phyloP scores from a whole-genome alignment of 495 filamentous ascomycete species.

The Cladorrhinum samala region DNA sequence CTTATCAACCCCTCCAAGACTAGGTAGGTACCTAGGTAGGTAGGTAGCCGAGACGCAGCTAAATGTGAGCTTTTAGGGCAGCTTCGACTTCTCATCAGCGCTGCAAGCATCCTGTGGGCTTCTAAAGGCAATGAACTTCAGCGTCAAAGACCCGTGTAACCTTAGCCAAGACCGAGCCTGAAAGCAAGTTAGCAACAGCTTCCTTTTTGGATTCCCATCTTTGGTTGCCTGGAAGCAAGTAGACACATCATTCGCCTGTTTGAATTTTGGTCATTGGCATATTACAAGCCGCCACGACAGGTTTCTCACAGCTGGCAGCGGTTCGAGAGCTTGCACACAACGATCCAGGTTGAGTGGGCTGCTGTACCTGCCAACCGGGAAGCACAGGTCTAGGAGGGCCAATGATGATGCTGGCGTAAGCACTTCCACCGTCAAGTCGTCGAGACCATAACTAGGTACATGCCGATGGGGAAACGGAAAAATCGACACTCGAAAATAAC shows the following conservation, averaged over 20 bases:
- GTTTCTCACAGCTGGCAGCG: not conserved
- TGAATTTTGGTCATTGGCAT: too few species aligned
- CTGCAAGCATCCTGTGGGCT: too few species aligned
- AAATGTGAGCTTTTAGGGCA: too few species aligned
- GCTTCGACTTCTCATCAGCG: too few species aligned
- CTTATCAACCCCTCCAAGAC: too few species aligned
- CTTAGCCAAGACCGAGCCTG: not conserved
- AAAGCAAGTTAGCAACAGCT: not conserved
- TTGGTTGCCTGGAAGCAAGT: not conserved
- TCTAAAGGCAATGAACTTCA: too few species aligned
- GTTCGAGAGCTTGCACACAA: too few species aligned
- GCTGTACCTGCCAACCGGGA: too few species aligned
- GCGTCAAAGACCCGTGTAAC: not conserved
- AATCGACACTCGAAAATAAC: constrained; percentile 2
- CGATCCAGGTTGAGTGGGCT: too few species aligned
- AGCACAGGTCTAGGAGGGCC: too few species aligned
- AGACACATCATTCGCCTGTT: not conserved
- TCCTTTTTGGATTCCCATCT: not conserved
- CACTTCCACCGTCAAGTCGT: constrained; percentile 1
- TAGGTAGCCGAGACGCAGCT: too few species aligned
- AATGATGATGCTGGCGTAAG: constrained; percentile 14
- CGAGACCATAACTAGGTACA: constrained; percentile 17
- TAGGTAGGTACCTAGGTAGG: too few species aligned
- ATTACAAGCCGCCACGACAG: not conserved
- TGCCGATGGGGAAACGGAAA: constrained; percentile 26